phyloP scores from a whole-genome alignment of 2,329 filamentous ascomycete genomes.

The Laburnicola sp. region DNA sequence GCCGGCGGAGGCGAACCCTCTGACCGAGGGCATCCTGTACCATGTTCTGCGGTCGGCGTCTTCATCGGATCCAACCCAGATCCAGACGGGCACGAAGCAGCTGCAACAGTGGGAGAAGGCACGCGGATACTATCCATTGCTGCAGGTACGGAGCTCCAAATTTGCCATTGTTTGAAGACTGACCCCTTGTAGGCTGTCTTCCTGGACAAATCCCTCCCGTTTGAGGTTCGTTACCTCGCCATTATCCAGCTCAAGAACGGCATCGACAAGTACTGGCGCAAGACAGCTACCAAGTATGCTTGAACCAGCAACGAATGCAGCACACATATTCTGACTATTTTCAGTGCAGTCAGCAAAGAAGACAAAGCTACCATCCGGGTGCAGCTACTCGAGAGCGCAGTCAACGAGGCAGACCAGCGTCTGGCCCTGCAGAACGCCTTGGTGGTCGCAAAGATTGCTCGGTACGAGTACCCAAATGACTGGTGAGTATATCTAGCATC shows the following conservation, averaged over 20 bases:
- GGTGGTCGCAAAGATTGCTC: constrained; percentile 81
- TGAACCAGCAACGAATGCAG: background rate
- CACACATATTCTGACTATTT: constrained; percentile 14
- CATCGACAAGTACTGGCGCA: constrained; percentile 93
- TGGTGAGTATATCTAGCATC: constrained; percentile 59
- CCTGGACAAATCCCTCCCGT: constrained; percentile 74
- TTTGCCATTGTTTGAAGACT: constrained; percentile 4
- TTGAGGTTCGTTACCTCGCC: constrained; percentile 81
- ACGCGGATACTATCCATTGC: constrained; percentile 53
- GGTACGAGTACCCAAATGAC: constrained; percentile 85
- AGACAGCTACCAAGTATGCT: constrained; percentile 67
- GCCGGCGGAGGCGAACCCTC: constrained; percentile 72
- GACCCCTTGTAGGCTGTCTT: constrained; percentile 66
- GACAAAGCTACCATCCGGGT: constrained; percentile 79
- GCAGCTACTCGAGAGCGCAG: constrained; percentile 72
- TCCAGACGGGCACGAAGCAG: constrained; percentile 57
- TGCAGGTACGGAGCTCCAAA: constrained; percentile 41
- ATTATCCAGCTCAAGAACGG: constrained; percentile 96
- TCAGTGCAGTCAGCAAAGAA: constrained; percentile 62
- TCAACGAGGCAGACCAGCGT: constrained; percentile 73
- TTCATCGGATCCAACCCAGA: constrained; percentile 52
- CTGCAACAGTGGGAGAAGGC: constrained; percentile 55
- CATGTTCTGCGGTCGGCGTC: constrained; percentile 54
- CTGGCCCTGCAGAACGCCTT: constrained; percentile 87
- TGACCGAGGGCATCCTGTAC: constrained; percentile 53